A percentile compares a stretch with the other conserved stretches of the same genome.
Conservation (phyloP, 495 filamentous ascomycete species). For the Aspergillus nanangensis region DNA sequence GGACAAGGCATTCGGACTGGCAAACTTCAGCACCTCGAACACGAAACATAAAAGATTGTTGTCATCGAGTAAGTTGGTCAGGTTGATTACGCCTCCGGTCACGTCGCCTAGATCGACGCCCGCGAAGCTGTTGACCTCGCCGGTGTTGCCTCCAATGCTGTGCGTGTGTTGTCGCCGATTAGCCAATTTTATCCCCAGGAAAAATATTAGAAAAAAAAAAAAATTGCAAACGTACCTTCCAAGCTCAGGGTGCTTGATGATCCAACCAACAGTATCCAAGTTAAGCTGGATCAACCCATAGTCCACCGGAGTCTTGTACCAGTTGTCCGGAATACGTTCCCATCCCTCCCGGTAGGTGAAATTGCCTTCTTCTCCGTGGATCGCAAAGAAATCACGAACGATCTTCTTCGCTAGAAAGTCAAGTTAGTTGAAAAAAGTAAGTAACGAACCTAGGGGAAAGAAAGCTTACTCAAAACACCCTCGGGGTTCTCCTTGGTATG, state of each 20-base stretch:
- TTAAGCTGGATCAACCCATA: conserved; percentile 33
- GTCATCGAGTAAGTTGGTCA: conserved; percentile 34
- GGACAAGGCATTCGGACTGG: conserved; percentile 35
- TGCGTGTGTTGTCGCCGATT: too few relatives aligned
- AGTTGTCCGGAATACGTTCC: conserved; percentile 56
- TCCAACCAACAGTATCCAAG: conserved; percentile 36
- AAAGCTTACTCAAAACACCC: conserved; percentile 32
- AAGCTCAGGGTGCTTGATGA: conserved; percentile 33
- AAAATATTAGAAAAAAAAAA: conserved; percentile 2
- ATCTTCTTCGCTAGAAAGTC: conserved; percentile 24
- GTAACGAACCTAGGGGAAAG: neutral
- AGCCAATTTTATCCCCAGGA: neutral
- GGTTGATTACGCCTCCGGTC: conserved; percentile 46
- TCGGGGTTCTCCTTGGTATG: conserved; percentile 41
- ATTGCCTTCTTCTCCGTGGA: conserved; percentile 34
- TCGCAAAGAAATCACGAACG: conserved; percentile 44
- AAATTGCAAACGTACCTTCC: conserved; percentile 25
- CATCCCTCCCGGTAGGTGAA: conserved; percentile 42
- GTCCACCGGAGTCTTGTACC: conserved; percentile 49
- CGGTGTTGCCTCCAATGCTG: conserved; percentile 53
- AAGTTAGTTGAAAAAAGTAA: neutral
- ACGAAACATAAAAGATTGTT: conserved; percentile 48
- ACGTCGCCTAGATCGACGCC: conserved; percentile 43
- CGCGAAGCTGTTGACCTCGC: conserved; percentile 51
- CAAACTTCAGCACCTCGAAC: conserved; percentile 36